Conservation (phyloP, 1,139 yeast species). For the Yamadazyma atlantica region DNA sequence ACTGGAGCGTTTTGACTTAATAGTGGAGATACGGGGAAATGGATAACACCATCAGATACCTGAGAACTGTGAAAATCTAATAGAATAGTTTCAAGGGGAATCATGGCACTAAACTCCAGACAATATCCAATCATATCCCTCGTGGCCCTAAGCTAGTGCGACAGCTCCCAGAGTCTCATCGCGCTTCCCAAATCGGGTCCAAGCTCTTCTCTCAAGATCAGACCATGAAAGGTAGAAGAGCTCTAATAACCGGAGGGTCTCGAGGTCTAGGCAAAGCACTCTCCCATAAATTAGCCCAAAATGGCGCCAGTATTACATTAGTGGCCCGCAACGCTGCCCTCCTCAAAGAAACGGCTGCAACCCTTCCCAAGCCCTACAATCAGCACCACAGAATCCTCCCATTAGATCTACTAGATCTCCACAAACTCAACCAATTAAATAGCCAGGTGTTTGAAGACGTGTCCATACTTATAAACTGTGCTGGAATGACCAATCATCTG, state of each 20-base stretch:
- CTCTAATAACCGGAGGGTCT: conserved; percentile 83
- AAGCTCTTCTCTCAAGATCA: too few relatives aligned
- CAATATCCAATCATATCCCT: too few relatives aligned
- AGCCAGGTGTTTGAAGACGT: conserved; percentile 15
- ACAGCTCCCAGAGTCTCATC: too few relatives aligned
- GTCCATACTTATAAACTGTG: conserved; percentile 67
- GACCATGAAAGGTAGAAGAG: conserved; percentile 31
- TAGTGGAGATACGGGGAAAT: too few relatives aligned
- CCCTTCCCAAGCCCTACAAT: conserved; percentile 38
- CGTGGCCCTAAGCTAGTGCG: too few relatives aligned
- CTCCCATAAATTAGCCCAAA: conserved; percentile 52
- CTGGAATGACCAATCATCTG: conserved; percentile 71
- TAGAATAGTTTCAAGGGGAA: too few relatives aligned
- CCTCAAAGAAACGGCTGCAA: conserved; percentile 31
- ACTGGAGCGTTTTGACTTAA: too few relatives aligned
- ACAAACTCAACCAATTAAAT: conserved; percentile 5
- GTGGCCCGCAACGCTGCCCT: conserved; percentile 52
- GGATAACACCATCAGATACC: too few relatives aligned
- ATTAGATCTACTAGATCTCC: conserved; percentile 43
- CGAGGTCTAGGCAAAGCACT: conserved; percentile 78
- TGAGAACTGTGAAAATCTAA: too few relatives aligned
- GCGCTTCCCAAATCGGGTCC: too few relatives aligned
- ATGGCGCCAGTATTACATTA: conserved; percentile 64
- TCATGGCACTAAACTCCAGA: too few relatives aligned
- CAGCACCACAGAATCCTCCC: conserved; percentile 46